Percentiles rank a stretch among this genome's conserved stretches.
These are phyloP conservation scores for Phytopythium vexans DNA, from an alignment of 352 stramenopile genomes.

Conservation along the genomic window DNA sequence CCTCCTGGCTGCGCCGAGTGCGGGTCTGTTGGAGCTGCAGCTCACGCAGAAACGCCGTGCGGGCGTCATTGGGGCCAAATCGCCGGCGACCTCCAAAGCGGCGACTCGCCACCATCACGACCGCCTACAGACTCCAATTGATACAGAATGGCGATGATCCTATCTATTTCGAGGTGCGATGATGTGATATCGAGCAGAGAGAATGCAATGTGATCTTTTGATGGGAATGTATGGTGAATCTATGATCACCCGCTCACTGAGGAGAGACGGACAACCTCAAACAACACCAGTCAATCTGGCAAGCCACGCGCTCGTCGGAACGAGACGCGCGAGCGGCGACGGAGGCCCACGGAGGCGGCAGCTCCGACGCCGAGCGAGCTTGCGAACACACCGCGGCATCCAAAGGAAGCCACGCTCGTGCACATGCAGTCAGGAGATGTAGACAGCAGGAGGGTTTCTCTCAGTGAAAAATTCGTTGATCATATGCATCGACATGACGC, in stretches of 20 bases:
- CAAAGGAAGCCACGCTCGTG: too few relatives aligned
- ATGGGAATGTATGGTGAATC: slow-evolving; percentile 46
- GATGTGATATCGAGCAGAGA: neutral
- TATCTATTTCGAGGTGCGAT: slow-evolving; percentile 1
- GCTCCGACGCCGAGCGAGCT: slow-evolving; percentile 60
- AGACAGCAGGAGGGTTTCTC: too few relatives aligned
- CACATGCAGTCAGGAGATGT: neutral
- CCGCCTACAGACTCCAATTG: slow-evolving; percentile 1
- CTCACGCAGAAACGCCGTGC: slow-evolving; percentile 34
- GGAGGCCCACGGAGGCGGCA: slow-evolving; percentile 3
- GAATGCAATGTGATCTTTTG: slow-evolving; percentile 2
- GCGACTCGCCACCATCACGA: neutral
- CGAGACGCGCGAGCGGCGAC: slow-evolving; percentile 13
- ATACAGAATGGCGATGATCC: neutral
- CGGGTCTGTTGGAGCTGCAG: slow-evolving; percentile 33
- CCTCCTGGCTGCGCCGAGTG: slow-evolving; percentile 26
- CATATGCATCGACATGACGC: slow-evolving; percentile 46
- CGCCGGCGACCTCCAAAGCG: slow-evolving; percentile 19
- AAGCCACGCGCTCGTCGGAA: slow-evolving; percentile 33
- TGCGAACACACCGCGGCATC: too few relatives aligned
- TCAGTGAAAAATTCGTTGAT: slow-evolving; percentile 80
- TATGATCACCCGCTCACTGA: slow-evolving; percentile 75
- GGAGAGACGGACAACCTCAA: slow-evolving; percentile 71
- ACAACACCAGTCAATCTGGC: slow-evolving; percentile 52
- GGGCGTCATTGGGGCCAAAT: slow-evolving; percentile 40